phyloP scores from a whole-genome alignment of 2,329 filamentous ascomycete species.

The Grosmannia serpens region DNA sequence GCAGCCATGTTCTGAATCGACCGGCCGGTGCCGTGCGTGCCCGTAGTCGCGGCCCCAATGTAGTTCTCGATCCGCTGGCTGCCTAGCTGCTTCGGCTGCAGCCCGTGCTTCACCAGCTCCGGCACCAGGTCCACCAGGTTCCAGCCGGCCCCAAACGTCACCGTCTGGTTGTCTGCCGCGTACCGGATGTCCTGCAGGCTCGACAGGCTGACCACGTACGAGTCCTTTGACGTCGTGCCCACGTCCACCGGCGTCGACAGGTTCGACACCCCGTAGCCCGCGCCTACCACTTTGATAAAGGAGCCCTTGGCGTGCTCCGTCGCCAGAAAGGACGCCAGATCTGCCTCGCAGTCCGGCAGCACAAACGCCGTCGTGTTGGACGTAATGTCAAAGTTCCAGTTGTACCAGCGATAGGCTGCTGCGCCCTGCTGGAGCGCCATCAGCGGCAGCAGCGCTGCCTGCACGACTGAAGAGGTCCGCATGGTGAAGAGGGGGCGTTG shows the following conservation, averaged over 20 bases:
- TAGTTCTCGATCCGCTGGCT: background rate
- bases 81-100: background rate
- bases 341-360: background rate
- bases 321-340: background rate
- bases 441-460: background rate
- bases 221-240: background rate
- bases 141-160: background rate
- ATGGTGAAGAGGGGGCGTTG: background rate
- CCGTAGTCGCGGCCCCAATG: background rate
- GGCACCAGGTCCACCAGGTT: background rate
- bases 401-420: background rate
- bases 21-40: background rate
- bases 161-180: background rate
- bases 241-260: background rate
- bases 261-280: background rate
- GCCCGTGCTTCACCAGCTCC: background rate
- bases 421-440: background rate
- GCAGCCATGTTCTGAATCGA: background rate
- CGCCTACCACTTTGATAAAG: background rate
- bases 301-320: background rate
- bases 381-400: background rate
- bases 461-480: background rate
- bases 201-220: background rate
- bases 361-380: background rate
- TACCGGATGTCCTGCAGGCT: background rate